A percentile compares a stretch with the other conserved stretches of the same genome.
phyloP scores from a whole-genome alignment of 2,329 filamentous ascomycete species.

The Fusarium guadeloupense region DNA sequence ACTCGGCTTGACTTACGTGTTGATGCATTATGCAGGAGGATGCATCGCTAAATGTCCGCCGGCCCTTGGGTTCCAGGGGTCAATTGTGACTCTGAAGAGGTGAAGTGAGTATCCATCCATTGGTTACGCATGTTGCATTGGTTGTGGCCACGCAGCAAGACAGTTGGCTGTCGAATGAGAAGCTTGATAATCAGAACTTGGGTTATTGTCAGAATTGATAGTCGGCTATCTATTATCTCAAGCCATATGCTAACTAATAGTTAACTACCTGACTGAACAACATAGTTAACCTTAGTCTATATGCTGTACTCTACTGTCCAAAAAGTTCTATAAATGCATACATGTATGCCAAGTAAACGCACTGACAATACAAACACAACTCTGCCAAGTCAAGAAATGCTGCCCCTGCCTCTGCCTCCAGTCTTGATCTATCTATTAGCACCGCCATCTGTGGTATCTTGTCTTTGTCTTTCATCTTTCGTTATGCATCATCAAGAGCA shows the following conservation, averaged over 20 bases:
- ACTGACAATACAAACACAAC: background rate
- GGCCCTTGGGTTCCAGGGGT: conserved; percentile 1
- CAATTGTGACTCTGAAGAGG: background rate
- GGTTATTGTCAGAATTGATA: background rate
- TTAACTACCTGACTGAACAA: background rate
- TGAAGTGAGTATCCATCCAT: background rate
- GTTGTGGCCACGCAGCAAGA: background rate
- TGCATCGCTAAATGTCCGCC: no score
- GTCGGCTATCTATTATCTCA: background rate
- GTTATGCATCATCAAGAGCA: background rate
- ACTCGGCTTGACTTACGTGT: conserved; percentile 8
- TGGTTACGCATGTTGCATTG: conserved; percentile 17
- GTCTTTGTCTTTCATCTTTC: conserved; percentile 11
- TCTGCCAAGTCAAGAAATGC: background rate
- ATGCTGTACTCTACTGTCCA: conserved; percentile 1
- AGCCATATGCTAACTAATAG: background rate
- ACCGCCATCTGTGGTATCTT: conserved; percentile 33
- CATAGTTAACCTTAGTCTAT: conserved; percentile 4
- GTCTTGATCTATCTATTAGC: conserved; percentile 19
- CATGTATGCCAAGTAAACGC: background rate
- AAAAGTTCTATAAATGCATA: background rate
- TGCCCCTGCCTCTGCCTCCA: background rate
- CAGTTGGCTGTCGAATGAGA: background rate
- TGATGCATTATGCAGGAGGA: conserved; percentile 42
- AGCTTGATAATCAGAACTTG: background rate